Evolutionary conservation across 257 asterid genomes (phyloP), one percentile per base, ranked within the genome.

Genomic region (Solanum bukasovii): DNA sequence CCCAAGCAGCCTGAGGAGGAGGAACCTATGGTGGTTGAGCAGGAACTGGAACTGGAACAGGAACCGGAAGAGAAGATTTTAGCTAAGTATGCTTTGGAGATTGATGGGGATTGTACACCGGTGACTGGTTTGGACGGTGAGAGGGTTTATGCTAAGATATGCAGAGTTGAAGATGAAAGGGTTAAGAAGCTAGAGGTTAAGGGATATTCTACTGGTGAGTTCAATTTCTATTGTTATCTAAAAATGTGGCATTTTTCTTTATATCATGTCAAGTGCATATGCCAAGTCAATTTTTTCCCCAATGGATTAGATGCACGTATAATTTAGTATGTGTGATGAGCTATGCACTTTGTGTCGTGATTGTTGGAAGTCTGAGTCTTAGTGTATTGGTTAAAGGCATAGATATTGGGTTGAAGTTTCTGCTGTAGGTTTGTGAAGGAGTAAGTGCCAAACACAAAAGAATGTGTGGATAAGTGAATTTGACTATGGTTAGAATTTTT

Each of bases 71-170:
- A 96, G 92, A 92, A 44, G 93, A 90, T 91, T 79, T 85, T 96
- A 93, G 94, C 96, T 46, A 96, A 96, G 90, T 97, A 75, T 27
- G 98, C 94, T 0, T 75, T 95, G 72, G 98, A 93, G 83, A 96
- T 97, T 42, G 96, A 95, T 1, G 99, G 99, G 74, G 98, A 96
- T 90, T 96, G 95, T 86, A 90, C 94, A 90, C 96, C 98, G 20
- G 92, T 97, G 67, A 97, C 99, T 3, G 99, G 99, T 83, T 90
- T 95, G 91, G 98, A 95, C 84, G 99, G 98, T 88, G 98, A 96
- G 89, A 93, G 98, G 91, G 98, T 95, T 88, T 97, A 95, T 84
- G 98, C 99, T 0, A 97, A 96, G 98, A 89, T 96, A 79, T 79
- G 94, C 71, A 87, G 94, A 42, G 83, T 78, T 8, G 93, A 90